phyloP scores from a whole-genome alignment of 208 protist genomes.

The Trypanosoma cruzi region DNA sequence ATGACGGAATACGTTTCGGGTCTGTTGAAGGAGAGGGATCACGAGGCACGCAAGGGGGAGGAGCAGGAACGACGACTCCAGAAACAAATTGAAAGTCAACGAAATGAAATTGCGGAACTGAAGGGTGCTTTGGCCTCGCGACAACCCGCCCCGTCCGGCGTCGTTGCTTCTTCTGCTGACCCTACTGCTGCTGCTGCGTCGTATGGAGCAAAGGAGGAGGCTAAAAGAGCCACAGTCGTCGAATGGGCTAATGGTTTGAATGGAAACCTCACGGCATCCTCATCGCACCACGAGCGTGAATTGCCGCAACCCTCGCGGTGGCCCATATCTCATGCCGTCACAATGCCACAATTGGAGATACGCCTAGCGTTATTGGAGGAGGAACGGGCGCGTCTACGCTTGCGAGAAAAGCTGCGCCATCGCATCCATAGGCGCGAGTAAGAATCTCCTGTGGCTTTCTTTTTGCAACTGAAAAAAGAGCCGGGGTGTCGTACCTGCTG shows the following conservation, averaged over 20 bases:
- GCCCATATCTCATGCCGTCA: not conserved
- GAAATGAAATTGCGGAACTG: conserved; percentile 23
- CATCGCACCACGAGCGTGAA: not conserved
- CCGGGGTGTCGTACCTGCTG: not conserved
- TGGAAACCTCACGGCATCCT: not conserved
- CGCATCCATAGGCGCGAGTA: not conserved
- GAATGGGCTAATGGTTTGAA: not conserved
- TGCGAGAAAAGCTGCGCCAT: conserved; percentile 10
- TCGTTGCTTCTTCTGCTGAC: not conserved
- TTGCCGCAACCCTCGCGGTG: not conserved
- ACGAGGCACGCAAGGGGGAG: conserved; percentile 38
- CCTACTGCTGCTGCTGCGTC: not conserved
- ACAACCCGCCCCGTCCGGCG: not conserved
- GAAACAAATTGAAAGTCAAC: conserved; percentile 32
- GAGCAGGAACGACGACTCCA: conserved; percentile 38
- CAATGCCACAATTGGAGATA: conserved; percentile 10
- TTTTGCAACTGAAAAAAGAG: not conserved
- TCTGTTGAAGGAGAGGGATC: conserved; percentile 36
- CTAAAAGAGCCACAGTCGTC: not conserved
- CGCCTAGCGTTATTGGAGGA: conserved; percentile 20
- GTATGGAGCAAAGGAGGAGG: not conserved
- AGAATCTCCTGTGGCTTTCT: not conserved
- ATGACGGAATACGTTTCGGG: conserved; percentile 46
- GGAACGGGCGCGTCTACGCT: conserved; percentile 1
- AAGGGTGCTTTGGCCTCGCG: not conserved